These are phyloP conservation scores for Psilocybe sp. DNA, from an alignment of 768 basidiomycete species.

Conservation along the genomic window DNA sequence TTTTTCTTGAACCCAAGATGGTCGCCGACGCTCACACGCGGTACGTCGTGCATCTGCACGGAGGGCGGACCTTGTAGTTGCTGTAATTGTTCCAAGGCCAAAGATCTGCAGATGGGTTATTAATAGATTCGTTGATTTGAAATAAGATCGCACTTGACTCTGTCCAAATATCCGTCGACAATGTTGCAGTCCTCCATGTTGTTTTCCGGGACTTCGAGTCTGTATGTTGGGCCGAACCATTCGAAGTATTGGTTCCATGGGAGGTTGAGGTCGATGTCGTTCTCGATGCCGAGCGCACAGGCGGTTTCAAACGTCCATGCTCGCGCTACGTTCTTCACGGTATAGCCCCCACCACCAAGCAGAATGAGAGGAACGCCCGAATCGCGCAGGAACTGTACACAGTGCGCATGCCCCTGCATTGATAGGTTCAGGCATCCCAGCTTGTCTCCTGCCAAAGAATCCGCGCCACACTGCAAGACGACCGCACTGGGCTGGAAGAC, in stretches of 20 bases:
- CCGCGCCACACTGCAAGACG: constrained; percentile 93
- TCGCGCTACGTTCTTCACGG: constrained; percentile 92
- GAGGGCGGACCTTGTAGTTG: constrained; percentile 70
- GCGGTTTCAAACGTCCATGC: constrained; percentile 98
- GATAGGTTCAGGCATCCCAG: constrained; percentile 95
- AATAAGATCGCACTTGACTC: constrained; percentile 57
- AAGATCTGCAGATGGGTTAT: constrained; percentile 19
- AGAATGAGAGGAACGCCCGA: constrained; percentile 86
- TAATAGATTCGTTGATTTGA: background rate
- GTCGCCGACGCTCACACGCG: constrained; percentile 60
- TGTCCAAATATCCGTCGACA: constrained; percentile 75
- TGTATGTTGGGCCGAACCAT: constrained; percentile 95
- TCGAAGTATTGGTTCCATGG: constrained; percentile 93
- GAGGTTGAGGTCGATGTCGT: constrained; percentile 71
- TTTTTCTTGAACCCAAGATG: constrained; percentile 61
- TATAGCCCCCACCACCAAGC: constrained; percentile 95
- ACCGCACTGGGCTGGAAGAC: constrained; percentile 86
- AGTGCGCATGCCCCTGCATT: constrained; percentile 92
- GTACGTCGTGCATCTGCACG: constrained; percentile 82
- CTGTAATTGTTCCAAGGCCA: constrained; percentile 40
- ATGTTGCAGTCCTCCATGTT: constrained; percentile 95
- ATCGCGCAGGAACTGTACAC: constrained; percentile 80
- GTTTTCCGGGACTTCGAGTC: constrained; percentile 85
- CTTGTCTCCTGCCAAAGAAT: constrained; percentile 93
- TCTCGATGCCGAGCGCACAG: constrained; percentile 84